Percentiles rank a stretch among this genome's conserved stretches.
phyloP scores from a whole-genome alignment of 768 basidiomycete species.

The Termitomyces sp. region DNA sequence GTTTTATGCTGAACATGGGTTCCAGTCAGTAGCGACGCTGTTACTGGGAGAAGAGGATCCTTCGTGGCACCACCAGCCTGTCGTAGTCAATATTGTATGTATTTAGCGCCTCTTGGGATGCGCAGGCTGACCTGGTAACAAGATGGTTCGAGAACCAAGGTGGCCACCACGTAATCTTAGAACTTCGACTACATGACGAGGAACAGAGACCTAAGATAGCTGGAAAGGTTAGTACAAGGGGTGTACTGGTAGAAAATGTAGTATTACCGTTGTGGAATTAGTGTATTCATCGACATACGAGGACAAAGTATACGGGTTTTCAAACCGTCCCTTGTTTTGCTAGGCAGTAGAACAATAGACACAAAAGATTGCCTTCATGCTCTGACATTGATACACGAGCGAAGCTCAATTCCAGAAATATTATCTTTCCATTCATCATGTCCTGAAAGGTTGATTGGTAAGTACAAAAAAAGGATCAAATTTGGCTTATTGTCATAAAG shows the following conservation, averaged over 20 bases:
- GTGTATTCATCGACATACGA: not conserved
- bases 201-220: not conserved
- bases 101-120: slow-evolving; percentile 2
- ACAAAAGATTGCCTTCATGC: not conserved
- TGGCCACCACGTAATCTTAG: not conserved
- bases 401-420: not conserved
- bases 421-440: not conserved
- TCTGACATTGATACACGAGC: no score
- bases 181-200: not conserved
- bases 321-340: no score
- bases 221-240: not conserved
- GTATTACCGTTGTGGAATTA: not conserved
- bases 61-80: slow-evolving; percentile 22
- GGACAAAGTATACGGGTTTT: not conserved
- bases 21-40: slow-evolving; percentile 17
- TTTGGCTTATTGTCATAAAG: slow-evolving; percentile 37
- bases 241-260: not conserved
- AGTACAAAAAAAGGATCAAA: not conserved
- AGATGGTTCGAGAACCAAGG: slow-evolving; percentile 15
- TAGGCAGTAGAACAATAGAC: not conserved
- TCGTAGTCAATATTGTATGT: slow-evolving; percentile 23
- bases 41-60: slow-evolving; percentile 25
- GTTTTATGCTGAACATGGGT: slow-evolving; percentile 22
- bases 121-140: not conserved
- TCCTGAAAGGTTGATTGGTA: not conserved